Conservation (phyloP, 345 rosid genomes). For the Turritis glabra region DNA sequence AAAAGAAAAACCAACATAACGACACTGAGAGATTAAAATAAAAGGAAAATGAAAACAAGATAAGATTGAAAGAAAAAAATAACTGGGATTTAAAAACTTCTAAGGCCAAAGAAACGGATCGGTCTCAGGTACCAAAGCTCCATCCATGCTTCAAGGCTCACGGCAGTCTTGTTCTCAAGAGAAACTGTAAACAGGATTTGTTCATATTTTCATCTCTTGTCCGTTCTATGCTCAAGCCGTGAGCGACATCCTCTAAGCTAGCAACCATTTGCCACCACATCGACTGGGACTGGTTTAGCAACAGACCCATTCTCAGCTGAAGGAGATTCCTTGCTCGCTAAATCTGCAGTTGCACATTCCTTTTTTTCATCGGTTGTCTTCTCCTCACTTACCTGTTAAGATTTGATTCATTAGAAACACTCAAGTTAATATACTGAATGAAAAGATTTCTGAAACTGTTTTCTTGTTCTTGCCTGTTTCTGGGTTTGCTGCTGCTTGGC, state of each 20-base stretch:
- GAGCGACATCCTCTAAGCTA: constrained; percentile 34
- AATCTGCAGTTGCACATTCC: constrained; percentile 35
- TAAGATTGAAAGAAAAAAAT: constrained; percentile 13
- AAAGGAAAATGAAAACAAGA: constrained; percentile 20
- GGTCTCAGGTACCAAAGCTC: constrained; percentile 12
- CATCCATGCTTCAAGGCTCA: constrained; percentile 36
- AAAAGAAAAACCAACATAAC: background rate
- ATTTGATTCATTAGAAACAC: background rate
- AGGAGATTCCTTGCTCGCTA: constrained; percentile 36
- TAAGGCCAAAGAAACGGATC: constrained; percentile 24
- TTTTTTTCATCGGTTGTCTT: constrained; percentile 42
- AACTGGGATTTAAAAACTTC: constrained; percentile 27
- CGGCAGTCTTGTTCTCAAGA: constrained; percentile 33
- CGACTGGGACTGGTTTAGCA: constrained; percentile 39
- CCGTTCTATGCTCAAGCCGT: constrained; percentile 28
- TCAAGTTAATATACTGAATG: background rate
- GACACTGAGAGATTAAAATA: constrained; percentile 1
- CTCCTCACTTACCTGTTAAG: constrained; percentile 48
- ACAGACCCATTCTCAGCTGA: constrained; percentile 43
- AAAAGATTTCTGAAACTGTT: constrained; percentile 8
- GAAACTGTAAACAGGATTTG: constrained; percentile 16
- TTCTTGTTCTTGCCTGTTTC: constrained; percentile 39
- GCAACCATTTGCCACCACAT: constrained; percentile 44
- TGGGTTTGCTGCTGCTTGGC: constrained; percentile 78
- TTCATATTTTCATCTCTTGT: constrained; percentile 30